Evolutionary conservation across 2,329 filamentous ascomycete genomes (phyloP).

Genomic region (Pestalotiopsis sp.): DNA sequence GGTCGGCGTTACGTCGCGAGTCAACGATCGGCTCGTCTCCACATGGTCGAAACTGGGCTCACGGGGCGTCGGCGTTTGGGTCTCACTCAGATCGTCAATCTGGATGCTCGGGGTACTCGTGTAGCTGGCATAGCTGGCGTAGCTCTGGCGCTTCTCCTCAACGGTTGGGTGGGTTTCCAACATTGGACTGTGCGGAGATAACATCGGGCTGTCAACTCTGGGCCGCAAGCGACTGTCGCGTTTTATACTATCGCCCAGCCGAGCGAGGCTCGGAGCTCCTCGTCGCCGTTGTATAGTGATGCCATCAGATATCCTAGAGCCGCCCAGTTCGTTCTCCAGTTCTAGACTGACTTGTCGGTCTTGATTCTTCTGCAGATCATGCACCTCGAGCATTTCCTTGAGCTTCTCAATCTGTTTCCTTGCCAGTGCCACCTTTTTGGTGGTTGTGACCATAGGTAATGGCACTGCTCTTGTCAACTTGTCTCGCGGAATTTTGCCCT

Average conservation of each 20-base stretch:
- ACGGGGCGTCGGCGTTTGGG: not conserved
- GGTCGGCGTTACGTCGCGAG: not conserved
- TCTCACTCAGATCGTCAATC: not conserved
- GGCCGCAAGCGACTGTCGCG: not conserved
- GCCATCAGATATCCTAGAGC: not conserved
- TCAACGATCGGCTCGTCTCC: not conserved
- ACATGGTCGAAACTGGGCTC: not conserved
- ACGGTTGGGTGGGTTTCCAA: not conserved
- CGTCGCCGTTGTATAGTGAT: not conserved
- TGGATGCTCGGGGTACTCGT: not conserved
- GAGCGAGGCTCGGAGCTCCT: not conserved
- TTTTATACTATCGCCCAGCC: not conserved
- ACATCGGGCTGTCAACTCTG: not conserved
- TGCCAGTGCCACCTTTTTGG: not conserved
- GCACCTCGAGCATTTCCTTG: constrained; percentile 5
- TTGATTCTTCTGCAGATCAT: not conserved
- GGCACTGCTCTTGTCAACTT: not conserved
- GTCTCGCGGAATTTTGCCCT: not conserved
- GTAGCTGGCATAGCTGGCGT: not conserved
- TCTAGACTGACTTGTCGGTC: not conserved
- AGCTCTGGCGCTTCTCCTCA: not conserved
- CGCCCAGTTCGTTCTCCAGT: not conserved
- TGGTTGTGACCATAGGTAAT: not conserved
- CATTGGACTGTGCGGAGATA: not conserved
- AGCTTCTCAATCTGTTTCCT: not conserved